These are phyloP conservation scores for Camellia oleifera DNA, from an alignment of 179 eudicot species.

Conservation along the genomic window DNA sequence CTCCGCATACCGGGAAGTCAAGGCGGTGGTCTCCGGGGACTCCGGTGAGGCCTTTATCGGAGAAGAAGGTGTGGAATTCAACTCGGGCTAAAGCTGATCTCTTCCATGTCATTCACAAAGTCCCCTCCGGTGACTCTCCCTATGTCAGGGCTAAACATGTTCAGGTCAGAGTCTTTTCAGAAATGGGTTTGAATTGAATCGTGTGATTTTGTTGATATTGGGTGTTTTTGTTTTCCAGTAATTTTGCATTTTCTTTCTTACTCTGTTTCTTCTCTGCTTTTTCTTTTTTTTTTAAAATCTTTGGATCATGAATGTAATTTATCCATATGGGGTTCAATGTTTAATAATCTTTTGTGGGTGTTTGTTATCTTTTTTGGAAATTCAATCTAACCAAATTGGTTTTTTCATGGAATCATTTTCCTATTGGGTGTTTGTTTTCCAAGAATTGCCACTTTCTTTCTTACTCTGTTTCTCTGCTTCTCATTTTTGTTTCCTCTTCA, in stretches of 20 bases:
- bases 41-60: conserved; percentile 39
- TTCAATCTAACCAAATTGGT: too few species aligned
- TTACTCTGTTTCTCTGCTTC: background rate
- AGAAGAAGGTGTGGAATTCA: conserved; percentile 28
- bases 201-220: too few species aligned
- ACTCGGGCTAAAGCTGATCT: conserved; percentile 17
- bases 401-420: too few species aligned
- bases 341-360: too few species aligned
- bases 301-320: too few species aligned
- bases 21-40: conserved; percentile 21
- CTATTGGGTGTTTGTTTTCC: conserved; percentile 4
- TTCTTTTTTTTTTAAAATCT: too few species aligned
- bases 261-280: background rate
- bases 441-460: background rate
- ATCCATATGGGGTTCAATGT: too few species aligned
- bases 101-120: conserved; percentile 58
- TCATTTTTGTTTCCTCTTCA: background rate
- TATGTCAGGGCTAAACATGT: conserved; percentile 75
- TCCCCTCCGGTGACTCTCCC: conserved; percentile 79
- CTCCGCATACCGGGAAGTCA: conserved; percentile 31
- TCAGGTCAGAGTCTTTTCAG: conserved; percentile 40
- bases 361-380: too few species aligned
- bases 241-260: background rate
- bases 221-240: background rate
- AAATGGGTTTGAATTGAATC: too few species aligned